Percentiles rank a stretch among this genome's conserved stretches.
phyloP scores from a whole-genome alignment of 2,329 filamentous ascomycete species.

The Beauveria varroae region DNA sequence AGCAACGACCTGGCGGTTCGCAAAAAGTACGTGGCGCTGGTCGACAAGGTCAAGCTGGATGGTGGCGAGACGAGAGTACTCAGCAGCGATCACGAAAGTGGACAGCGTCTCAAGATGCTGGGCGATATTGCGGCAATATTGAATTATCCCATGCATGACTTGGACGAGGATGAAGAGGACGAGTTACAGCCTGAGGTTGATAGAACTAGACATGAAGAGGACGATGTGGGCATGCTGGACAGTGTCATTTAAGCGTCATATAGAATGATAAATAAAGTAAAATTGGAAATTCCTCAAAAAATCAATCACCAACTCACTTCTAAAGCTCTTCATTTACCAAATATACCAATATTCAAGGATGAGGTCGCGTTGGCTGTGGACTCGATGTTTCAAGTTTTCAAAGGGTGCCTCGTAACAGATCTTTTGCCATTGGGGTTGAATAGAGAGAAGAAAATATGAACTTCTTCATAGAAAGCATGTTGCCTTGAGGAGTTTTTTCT shows the following conservation, averaged over 20 bases:
- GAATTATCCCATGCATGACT: constrained; percentile 77
- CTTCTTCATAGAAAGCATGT: too few relatives aligned
- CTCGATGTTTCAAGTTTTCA: too few relatives aligned
- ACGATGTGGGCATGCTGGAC: constrained; percentile 22
- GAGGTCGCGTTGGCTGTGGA: too few relatives aligned
- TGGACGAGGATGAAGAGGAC: constrained; percentile 61
- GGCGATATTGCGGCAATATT: constrained; percentile 85
- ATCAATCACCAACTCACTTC: too few relatives aligned
- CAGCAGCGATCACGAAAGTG: constrained; percentile 91
- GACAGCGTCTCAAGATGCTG: constrained; percentile 71
- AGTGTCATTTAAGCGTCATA: constrained; percentile 25
- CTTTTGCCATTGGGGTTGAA: too few relatives aligned
- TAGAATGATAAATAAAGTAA: background rate
- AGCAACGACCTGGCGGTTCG: constrained; percentile 70
- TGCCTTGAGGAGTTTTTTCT: too few relatives aligned
- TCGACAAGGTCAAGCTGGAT: constrained; percentile 79
- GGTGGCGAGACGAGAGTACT: constrained; percentile 85
- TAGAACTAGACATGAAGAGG: constrained; percentile 20
- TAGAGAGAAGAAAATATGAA: too few relatives aligned
- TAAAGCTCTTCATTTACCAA: too few relatives aligned
- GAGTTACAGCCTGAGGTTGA: constrained; percentile 17
- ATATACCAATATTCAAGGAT: too few relatives aligned
- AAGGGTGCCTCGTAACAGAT: too few relatives aligned
- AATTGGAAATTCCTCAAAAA: background rate
- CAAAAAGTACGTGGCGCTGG: constrained; percentile 73